phyloP scores from a whole-genome alignment of 768 basidiomycete species.

The Tephrocybe rancida region DNA sequence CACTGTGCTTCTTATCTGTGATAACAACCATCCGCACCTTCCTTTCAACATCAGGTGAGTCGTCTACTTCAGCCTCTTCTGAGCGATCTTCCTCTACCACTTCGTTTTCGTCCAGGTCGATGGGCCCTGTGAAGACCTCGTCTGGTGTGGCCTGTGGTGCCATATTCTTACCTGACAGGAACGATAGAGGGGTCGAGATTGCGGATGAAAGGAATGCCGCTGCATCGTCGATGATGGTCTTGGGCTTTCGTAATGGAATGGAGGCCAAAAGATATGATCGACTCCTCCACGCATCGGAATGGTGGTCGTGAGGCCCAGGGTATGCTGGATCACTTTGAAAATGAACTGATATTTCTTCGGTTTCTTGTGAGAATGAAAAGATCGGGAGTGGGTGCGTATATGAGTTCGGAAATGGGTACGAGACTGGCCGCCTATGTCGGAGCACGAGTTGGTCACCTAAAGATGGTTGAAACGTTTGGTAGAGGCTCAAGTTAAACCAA shows the following conservation, averaged over 20 bases:
- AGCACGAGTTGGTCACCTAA: conserved; percentile 69
- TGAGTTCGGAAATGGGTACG: conserved; percentile 75
- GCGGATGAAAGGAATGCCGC: conserved; percentile 64
- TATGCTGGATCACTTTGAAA: conserved; percentile 70
- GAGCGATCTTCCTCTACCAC: conserved; percentile 77
- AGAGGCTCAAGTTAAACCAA: background rate
- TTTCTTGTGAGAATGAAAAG: conserved; percentile 59
- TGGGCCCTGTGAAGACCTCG: conserved; percentile 64
- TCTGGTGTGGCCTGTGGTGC: conserved; percentile 56
- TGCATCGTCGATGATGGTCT: conserved; percentile 72
- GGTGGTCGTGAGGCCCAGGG: conserved; percentile 38
- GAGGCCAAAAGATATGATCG: conserved; percentile 66
- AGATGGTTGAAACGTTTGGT: conserved; percentile 1
- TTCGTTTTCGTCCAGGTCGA: conserved; percentile 79
- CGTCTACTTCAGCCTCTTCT: conserved; percentile 80
- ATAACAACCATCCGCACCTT: conserved; percentile 57
- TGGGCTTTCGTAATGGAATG: conserved; percentile 69
- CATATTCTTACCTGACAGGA: conserved; percentile 43
- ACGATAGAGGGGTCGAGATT: conserved; percentile 58
- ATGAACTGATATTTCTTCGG: conserved; percentile 59
- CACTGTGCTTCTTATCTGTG: conserved; percentile 36
- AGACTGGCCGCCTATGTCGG: conserved; percentile 76
- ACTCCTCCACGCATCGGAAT: conserved; percentile 54
- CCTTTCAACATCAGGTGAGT: conserved; percentile 60
- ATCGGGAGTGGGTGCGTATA: conserved; percentile 78